phyloP scores from a whole-genome alignment of 768 basidiomycete species.

The Suillus sp. region DNA sequence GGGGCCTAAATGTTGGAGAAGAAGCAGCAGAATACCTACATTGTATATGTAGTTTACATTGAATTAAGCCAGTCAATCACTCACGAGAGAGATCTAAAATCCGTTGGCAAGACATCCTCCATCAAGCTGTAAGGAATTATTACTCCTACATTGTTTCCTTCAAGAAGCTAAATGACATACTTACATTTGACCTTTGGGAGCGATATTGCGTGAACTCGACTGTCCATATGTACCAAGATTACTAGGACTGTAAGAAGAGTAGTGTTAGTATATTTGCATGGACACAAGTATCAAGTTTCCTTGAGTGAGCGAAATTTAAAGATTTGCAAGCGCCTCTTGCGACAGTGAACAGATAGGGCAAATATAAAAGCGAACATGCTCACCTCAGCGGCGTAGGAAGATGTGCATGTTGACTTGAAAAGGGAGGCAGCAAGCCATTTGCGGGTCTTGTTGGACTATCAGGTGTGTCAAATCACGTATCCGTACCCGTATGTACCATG shows the following conservation, averaged over 20 bases:
- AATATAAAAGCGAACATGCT: slow-evolving; percentile 7
- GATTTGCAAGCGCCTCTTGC: background rate
- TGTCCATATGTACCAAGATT: slow-evolving; percentile 34
- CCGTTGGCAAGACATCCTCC: slow-evolving; percentile 25
- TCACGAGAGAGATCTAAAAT: slow-evolving; percentile 25
- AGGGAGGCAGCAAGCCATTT: slow-evolving; percentile 8
- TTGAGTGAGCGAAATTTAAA: background rate
- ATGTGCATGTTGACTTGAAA: slow-evolving; percentile 23
- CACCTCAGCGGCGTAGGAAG: slow-evolving; percentile 37
- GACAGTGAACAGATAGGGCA: background rate
- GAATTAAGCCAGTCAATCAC: slow-evolving; percentile 14
- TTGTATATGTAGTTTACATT: background rate
- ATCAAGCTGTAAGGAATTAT: background rate
- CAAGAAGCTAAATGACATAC: slow-evolving; percentile 2
- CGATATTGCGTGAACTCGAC: slow-evolving; percentile 20
- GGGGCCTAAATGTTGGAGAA: slow-evolving; percentile 19
- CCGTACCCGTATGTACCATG: background rate
- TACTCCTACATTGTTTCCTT: background rate
- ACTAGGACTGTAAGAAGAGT: slow-evolving; percentile 33
- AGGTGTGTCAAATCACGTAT: background rate
- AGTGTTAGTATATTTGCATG: slow-evolving; percentile 13
- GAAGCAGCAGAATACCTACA: slow-evolving; percentile 24
- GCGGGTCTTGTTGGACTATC: slow-evolving; percentile 10
- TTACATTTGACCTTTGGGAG: slow-evolving; percentile 22
- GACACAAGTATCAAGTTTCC: background rate